A percentile compares a stretch with the other conserved stretches of the same genome.
Evolutionary conservation across 2,329 filamentous ascomycete species (phyloP).

Genomic region (Aspergillus hortae): DNA sequence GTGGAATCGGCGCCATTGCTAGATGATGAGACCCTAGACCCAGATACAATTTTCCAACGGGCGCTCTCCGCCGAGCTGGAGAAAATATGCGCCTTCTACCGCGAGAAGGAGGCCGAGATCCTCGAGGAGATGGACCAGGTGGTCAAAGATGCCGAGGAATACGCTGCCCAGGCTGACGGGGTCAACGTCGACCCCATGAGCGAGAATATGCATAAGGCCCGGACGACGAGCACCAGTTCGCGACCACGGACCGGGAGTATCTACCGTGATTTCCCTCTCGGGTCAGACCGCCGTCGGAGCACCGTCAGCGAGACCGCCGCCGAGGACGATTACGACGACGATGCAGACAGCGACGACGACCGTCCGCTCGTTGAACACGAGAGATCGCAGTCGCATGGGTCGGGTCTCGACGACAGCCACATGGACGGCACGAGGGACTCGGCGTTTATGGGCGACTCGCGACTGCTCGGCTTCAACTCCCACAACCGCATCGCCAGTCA

Average conservation of each 20-base stretch:
- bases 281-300: constrained; percentile 45
- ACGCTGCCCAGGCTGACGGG: constrained; percentile 56
- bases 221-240: constrained; percentile 39
- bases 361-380: constrained; percentile 30
- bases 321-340: constrained; percentile 48
- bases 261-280: constrained; percentile 49
- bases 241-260: constrained; percentile 48
- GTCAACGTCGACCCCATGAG: constrained; percentile 42
- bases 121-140: constrained; percentile 74
- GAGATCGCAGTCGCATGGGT: constrained; percentile 21
- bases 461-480: constrained; percentile 12
- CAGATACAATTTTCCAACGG: constrained; percentile 75
- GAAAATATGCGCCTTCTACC: constrained; percentile 90
- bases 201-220: constrained; percentile 40
- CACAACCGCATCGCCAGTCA: constrained; percentile 34
- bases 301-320: constrained; percentile 47
- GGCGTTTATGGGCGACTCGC: constrained; percentile 23
- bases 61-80: constrained; percentile 86
- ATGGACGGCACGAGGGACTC: constrained; percentile 35
- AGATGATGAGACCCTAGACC: constrained; percentile 55
- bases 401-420: constrained; percentile 24
- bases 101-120: constrained; percentile 83
- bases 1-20: constrained; percentile 84
- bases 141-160: constrained; percentile 68
- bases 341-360: constrained; percentile 57